These are phyloP conservation scores for Hordeum vulgare DNA, from an alignment of 176 grass and related monocot species.

Conservation along the genomic window MorexV3_pseudomolecules_assembly NC_058524.1:87546328-87546827, in stretches of 20 bases:
- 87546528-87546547: constrained; percentile 72
- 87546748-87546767: constrained; percentile 23
- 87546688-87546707: constrained; percentile 37
- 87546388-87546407: constrained; percentile 80
- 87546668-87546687: constrained; percentile 77
- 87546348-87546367: constrained; percentile 67
- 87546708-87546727: constrained; percentile 45
- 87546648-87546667: constrained; percentile 76
- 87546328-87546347: constrained; percentile 66
- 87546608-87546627: constrained; percentile 34
- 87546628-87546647: constrained; percentile 40
- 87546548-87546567: constrained; percentile 78
- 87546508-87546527: constrained; percentile 65
- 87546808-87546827: constrained; percentile 86
- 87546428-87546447: constrained; percentile 81
- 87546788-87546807: constrained; percentile 45
- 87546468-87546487: constrained; percentile 88
- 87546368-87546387: constrained; percentile 66
- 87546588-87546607: constrained; percentile 7
- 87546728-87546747: constrained; percentile 22
- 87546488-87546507: constrained; percentile 51
- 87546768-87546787: constrained; percentile 46
- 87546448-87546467: constrained; percentile 79
- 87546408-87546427: constrained; percentile 61
- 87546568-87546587: constrained; percentile 49